A percentile compares a stretch with the other conserved stretches of the same genome.
Evolutionary conservation across 768 basidiomycete species (phyloP).

Genomic region (Termitomyces eurrhizus): DNA sequence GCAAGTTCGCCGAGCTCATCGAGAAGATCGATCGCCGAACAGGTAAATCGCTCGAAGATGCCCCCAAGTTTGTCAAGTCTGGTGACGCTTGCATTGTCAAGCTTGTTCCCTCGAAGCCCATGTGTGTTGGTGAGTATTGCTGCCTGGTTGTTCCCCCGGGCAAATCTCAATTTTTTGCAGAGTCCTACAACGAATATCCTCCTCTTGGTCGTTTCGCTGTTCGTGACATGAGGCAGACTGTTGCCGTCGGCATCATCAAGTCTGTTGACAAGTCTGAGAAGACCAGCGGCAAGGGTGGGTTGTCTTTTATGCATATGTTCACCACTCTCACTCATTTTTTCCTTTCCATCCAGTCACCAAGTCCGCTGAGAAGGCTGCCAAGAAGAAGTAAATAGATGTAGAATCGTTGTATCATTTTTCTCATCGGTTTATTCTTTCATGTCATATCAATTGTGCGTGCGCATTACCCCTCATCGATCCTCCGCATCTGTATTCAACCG

Average conservation of each 20-base stretch:
- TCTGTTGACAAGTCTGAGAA: constrained; percentile 94
- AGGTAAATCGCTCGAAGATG: constrained; percentile 85
- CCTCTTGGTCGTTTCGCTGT: constrained; percentile 99
- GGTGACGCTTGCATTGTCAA: constrained; percentile 99
- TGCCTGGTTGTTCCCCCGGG: neutral
- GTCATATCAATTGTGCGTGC: constrained; percentile 31
- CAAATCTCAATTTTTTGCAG: constrained; percentile 19
- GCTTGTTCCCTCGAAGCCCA: constrained; percentile 93
- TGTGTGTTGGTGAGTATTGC: constrained; percentile 43
- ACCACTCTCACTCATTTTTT: neutral
- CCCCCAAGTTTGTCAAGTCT: constrained; percentile 98
- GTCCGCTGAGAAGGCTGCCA: constrained; percentile 93
- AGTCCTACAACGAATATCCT: constrained; percentile 96
- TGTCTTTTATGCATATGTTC: neutral
- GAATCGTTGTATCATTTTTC: constrained; percentile 60
- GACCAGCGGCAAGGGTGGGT: constrained; percentile 77
- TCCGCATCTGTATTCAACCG: constrained; percentile 40
- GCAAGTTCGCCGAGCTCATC: constrained; percentile 97
- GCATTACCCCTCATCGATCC: constrained; percentile 22
- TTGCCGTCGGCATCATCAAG: constrained; percentile 99
- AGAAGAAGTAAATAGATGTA: constrained; percentile 94
- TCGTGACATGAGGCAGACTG: constrained; percentile 99
- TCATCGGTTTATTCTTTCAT: constrained; percentile 44
- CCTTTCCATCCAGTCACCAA: constrained; percentile 62
- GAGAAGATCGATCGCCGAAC: constrained; percentile 99